Evolutionary conservation across 176 grass and related monocot genomes (phyloP).

Genomic region (Puccinellia tenuiflora): DNA sequence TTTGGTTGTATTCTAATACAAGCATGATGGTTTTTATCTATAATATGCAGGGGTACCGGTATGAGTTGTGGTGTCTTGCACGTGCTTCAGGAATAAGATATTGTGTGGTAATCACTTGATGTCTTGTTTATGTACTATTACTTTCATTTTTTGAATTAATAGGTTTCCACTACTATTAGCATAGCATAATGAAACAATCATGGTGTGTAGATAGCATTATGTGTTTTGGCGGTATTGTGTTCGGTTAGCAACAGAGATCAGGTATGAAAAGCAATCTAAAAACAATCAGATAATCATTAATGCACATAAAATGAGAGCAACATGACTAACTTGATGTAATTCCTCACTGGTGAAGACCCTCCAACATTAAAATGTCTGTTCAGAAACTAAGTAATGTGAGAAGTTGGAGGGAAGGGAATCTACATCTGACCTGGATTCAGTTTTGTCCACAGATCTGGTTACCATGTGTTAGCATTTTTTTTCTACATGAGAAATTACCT

Average conservation of each 20-base stretch:
- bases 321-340: background rate
- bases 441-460: background rate
- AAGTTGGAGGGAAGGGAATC: background rate
- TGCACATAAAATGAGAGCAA: background rate
- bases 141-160: background rate
- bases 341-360: background rate
- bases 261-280: background rate
- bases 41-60: conserved; percentile 73
- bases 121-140: background rate
- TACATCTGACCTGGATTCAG: background rate
- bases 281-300: background rate
- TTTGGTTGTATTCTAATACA: background rate
- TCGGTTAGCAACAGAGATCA: background rate
- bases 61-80: conserved; percentile 95
- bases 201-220: background rate
- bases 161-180: background rate
- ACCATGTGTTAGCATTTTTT: background rate
- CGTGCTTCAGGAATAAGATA: conserved; percentile 91
- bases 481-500: background rate
- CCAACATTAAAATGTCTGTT: background rate
- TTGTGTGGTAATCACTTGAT: conserved; percentile 61
- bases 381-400: background rate
- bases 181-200: background rate
- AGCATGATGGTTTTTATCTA: background rate
- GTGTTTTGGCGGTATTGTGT: background rate